Evolutionary conservation across 768 basidiomycete species (phyloP), one percentile per base, ranked within the genome.

Genomic region (Porpolomopsis calyptriformis): DNA sequence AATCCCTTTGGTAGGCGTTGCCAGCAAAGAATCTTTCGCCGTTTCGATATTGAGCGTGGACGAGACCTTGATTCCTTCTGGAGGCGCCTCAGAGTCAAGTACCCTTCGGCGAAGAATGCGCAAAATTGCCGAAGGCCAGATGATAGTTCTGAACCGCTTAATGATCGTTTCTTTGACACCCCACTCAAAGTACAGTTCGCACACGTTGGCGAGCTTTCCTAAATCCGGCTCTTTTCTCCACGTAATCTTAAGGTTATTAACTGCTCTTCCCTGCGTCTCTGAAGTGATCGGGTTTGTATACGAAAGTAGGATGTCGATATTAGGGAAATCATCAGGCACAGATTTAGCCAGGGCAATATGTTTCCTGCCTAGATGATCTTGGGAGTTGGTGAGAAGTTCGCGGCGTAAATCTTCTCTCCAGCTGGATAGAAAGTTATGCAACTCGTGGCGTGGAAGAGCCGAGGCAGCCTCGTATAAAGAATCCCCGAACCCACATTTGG

Each of bases 151-250:
- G 57, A 93, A 91, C 9, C 88, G 80, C 52, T 87, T 87, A 52
- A 86, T 73, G 46, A 94, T 87, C 2, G 78, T 69, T 40, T 88
- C 83, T 54, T 72, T 80, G 41, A 87, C 80, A 0, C 91, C 91
- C 91, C 91, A 96, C 58, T 93, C 91, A 51, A 94, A 94, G 59
- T 81, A 85, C 39, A 80, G 71, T 61, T 96, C 92, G 65, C 90
- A 93, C 2, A 81, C 69, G 8, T 67, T 74, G 0, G 92, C 90
- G 12, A 93, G 73, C 45, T 74, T 77, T 12, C 73, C 74, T 1
- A 88, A 64, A 53, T 83, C 77, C 0, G 84, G 82, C 49, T 89
- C 85, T 46, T 65, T 71, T 1, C 68, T 58, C 67, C 72, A 74
- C 0, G 65, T 71, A 22, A 71, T 58, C 48, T 54, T 60, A 42